Conservation (phyloP, 2,329 filamentous ascomycete species). For the Calonectria hawksworthii region DNA sequence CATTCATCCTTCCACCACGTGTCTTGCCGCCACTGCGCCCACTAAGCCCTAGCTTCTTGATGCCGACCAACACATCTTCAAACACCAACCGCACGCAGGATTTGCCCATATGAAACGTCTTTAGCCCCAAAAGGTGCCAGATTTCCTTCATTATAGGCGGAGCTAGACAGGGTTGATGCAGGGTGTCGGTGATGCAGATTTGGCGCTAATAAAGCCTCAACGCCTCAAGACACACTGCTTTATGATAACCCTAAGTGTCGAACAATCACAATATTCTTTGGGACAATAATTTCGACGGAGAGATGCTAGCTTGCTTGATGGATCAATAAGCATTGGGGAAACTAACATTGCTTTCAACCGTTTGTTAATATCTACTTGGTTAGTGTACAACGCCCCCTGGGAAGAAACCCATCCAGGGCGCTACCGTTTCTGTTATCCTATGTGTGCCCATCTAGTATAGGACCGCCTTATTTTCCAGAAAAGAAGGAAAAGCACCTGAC, state of each 20-base stretch:
- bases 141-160: background rate
- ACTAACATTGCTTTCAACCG: background rate
- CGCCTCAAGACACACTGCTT: background rate
- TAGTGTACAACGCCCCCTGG: slow-evolving; percentile 16
- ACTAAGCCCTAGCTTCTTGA: background rate
- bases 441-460: slow-evolving; percentile 21
- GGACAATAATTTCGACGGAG: background rate
- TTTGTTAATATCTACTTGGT: slow-evolving; percentile 2
- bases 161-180: background rate
- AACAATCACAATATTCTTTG: background rate
- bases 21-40: background rate
- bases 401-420: background rate
- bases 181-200: background rate
- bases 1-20: slow-evolving; percentile 18
- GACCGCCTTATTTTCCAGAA: slow-evolving; percentile 11
- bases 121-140: background rate
- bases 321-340: background rate
- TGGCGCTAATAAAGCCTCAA: background rate
- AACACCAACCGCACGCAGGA: background rate
- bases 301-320: background rate
- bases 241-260: background rate
- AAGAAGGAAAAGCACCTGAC: background rate
- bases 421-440: background rate
- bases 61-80: background rate
- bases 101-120: background rate